Percentiles rank a stretch among this genome's conserved stretches.
Evolutionary conservation across 139 green algal genomes (phyloP).

Genomic region (Chlorella sp.): DNA sequence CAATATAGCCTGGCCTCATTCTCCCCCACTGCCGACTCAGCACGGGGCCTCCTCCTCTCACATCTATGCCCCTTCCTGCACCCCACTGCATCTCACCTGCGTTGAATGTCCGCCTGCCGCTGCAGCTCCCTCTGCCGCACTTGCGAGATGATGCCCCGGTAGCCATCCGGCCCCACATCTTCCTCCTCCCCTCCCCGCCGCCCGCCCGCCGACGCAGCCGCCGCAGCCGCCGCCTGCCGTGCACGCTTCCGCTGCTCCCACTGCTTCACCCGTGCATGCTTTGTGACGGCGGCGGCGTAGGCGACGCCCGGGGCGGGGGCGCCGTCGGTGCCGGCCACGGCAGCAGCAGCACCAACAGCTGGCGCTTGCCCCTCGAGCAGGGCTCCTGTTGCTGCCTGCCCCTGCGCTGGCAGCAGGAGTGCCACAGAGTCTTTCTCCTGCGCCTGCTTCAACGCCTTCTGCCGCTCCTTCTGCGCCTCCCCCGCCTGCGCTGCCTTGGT

Average conservation of each 20-base stretch:
- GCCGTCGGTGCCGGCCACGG: not conserved
- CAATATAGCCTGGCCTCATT: not conserved
- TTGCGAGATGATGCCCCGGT: not conserved
- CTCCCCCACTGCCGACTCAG: not conserved
- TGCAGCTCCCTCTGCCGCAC: constrained; percentile 14
- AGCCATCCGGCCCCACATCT: not conserved
- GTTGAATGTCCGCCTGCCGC: constrained; percentile 11
- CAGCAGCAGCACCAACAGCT: not conserved
- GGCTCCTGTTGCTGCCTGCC: not conserved
- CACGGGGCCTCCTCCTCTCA: not conserved
- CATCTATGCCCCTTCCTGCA: not conserved
- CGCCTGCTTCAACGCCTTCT: not conserved
- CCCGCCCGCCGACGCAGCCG: not conserved
- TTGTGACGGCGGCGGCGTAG: not conserved
- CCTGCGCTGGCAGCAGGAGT: not conserved
- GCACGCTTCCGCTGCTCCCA: not conserved
- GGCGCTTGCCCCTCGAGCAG: not conserved
- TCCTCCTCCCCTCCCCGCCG: not conserved
- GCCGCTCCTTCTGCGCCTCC: not conserved
- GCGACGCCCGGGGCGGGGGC: not conserved
- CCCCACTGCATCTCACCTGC: not conserved
- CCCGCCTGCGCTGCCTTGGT: not conserved
- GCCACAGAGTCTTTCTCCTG: not conserved
- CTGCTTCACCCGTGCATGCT: not conserved
- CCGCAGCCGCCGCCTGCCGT: not conserved